A percentile compares a stretch with the other conserved stretches of the same genome.
phyloP scores from a whole-genome alignment of 768 basidiomycete genomes.

The Lentinula lateritia region DNA sequence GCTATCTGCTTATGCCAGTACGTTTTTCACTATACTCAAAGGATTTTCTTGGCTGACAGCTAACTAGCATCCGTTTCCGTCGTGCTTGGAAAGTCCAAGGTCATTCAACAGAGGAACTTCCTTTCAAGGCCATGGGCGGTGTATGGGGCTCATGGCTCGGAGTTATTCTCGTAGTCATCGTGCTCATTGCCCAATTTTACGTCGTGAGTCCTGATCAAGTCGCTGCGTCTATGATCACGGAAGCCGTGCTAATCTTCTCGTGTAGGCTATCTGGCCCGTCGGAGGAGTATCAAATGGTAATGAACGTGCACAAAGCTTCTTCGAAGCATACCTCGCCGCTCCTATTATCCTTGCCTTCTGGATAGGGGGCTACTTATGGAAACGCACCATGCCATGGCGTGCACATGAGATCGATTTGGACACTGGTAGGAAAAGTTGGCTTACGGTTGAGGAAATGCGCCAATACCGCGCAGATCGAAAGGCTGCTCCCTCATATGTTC shows the following conservation, averaged over 20 bases:
- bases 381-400: conserved; percentile 30
- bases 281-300: conserved; percentile 25
- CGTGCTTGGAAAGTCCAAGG: conserved; percentile 38
- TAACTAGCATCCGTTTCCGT: conserved; percentile 36
- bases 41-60: neutral
- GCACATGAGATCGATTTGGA: conserved; percentile 37
- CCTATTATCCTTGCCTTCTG: conserved; percentile 37
- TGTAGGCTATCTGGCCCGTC: conserved; percentile 35
- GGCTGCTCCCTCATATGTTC: conserved; percentile 4
- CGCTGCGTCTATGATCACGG: neutral
- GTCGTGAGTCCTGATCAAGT: conserved; percentile 20
- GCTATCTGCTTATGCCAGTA: conserved; percentile 43
- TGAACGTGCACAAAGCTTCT: conserved; percentile 30
- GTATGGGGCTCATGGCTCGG: conserved; percentile 42
- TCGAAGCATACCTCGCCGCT: conserved; percentile 27
- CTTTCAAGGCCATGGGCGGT: conserved; percentile 38
- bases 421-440: conserved; percentile 10
- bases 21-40: conserved; percentile 10
- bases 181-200: conserved; percentile 42
- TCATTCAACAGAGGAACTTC: conserved; percentile 39
- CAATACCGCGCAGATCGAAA: conserved; percentile 6
- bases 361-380: conserved; percentile 32
- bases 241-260: neutral
- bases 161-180: conserved; percentile 31
- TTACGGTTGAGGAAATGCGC: conserved; percentile 10